These are phyloP conservation scores for Malassezia psittaci DNA, from an alignment of 1,284 basidiomycete genomes.

Conservation along the genomic window DNA sequence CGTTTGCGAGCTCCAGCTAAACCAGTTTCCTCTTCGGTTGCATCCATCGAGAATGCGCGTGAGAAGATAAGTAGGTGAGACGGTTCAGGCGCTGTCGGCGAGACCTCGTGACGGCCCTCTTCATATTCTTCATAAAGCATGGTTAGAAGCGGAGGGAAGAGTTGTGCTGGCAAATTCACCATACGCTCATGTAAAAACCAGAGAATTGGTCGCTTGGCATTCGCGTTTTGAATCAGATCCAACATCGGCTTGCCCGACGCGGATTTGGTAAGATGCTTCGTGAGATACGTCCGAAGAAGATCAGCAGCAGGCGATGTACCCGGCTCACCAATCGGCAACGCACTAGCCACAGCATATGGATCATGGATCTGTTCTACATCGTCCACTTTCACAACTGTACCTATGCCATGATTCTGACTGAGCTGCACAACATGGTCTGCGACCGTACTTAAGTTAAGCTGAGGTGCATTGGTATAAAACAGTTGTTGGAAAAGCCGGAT, in stretches of 20 bases:
- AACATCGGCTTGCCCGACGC: conserved; percentile 22
- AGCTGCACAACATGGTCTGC: conserved; percentile 28
- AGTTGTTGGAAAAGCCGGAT: conserved; percentile 43
- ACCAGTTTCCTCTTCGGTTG: conserved; percentile 36
- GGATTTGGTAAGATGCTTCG: conserved; percentile 18
- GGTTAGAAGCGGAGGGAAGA: conserved; percentile 40
- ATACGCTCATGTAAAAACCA: conserved; percentile 42
- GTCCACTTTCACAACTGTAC: conserved; percentile 41
- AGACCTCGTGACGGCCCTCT: conserved; percentile 5
- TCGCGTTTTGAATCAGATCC: conserved; percentile 21
- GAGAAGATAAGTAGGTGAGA: conserved; percentile 39
- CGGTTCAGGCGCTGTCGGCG: conserved; percentile 13
- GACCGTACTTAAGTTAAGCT: conserved; percentile 27
- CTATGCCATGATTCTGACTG: conserved; percentile 23
- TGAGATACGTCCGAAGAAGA: conserved; percentile 17
- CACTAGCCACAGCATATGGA: conserved; percentile 42
- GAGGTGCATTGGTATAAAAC: conserved; percentile 41
- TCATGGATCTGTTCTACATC: conserved; percentile 39
- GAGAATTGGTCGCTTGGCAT: conserved; percentile 22
- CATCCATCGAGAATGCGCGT: conserved; percentile 38
- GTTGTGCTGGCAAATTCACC: conserved; percentile 41
- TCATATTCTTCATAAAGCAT: conserved; percentile 38
- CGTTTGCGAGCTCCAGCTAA: conserved; percentile 31
- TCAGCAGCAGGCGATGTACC: conserved; percentile 6
- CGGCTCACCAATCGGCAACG: conserved; percentile 19